Conservation (phyloP, 2,329 filamentous ascomycete genomes). For the Scedosporium dehoogii region DNA sequence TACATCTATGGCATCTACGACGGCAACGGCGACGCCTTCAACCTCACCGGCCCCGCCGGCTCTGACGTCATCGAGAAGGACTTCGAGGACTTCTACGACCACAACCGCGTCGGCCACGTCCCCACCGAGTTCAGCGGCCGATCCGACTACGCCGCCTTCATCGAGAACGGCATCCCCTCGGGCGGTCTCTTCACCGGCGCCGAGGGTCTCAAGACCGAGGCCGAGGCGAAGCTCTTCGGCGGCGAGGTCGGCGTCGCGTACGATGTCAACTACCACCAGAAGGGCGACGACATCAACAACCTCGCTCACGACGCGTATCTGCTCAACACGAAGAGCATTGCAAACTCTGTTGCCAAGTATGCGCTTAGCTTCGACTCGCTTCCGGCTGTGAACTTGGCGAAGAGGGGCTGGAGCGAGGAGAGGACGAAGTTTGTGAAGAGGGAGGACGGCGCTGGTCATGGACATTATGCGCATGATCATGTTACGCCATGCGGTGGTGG, state of each 20-base stretch:
- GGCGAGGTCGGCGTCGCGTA: constrained; percentile 43
- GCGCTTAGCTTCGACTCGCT: constrained; percentile 26
- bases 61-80: constrained; percentile 50
- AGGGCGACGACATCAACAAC: constrained; percentile 30
- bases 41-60: constrained; percentile 41
- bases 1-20: constrained; percentile 46
- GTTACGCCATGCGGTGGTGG: constrained; percentile 20
- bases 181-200: constrained; percentile 63
- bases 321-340: constrained; percentile 32
- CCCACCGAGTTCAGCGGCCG: constrained; percentile 56
- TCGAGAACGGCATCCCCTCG: constrained; percentile 53
- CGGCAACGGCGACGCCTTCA: constrained; percentile 50
- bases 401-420: constrained; percentile 21
- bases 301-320: constrained; percentile 32
- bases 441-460: constrained; percentile 7
- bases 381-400: constrained; percentile 16
- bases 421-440: constrained; percentile 19
- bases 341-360: constrained; percentile 30
- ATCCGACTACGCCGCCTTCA: constrained; percentile 59
- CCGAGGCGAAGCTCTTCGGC: constrained; percentile 50
- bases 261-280: constrained; percentile 35
- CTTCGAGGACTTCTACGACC: constrained; percentile 45
- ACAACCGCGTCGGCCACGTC: constrained; percentile 38
- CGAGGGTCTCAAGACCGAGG: constrained; percentile 51
- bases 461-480: constrained; percentile 13